Evolutionary conservation across 495 filamentous ascomycete genomes (phyloP), one percentile per base, ranked within the genome.

Genomic region (Podospora fimiseda): DNA sequence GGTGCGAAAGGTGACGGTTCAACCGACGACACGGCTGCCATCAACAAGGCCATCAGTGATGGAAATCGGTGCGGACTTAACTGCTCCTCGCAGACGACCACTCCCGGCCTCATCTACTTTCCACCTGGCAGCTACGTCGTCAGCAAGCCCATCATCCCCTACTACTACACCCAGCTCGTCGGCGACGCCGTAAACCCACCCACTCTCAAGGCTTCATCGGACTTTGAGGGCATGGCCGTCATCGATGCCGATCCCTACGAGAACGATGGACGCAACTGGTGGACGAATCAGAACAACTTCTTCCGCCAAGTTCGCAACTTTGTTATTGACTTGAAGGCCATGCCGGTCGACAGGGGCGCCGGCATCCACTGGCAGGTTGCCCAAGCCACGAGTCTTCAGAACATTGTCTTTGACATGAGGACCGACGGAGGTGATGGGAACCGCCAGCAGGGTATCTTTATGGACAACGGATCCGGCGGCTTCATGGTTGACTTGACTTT

Each of bases 321-420:
- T 60, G 78, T 90, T 61, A 85, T 98, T 66, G 93, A 98, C 65
- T 68, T 91, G 41, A 90, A 80, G 23, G 79, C 72, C 11, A 81
- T 87, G 79, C 85, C 87, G 13, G 59, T 74, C 46, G 74, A 68
- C 38, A 61, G 66, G 20, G 88, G 86, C 51, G 78, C 89, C 37
- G 89, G 89, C 70, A 94, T 98, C 51, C 93, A 97, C 70, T 97
- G 94, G 94, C 93, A 97, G 66, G 92, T 98, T 2, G 90, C 89
- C 38, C 93, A 98, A 63, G 93, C 92, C 3, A 96, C 93, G 9
- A 89, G 84, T 57, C 70, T 95, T 44, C 90, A 95, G 67, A 96
- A 96, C 68, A 83, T 96, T 49, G 79, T 83, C 50, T 94, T 97
- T 71, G 81, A 90, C 67, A 94, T 97, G 90, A 74, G 82, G 63